Conservation (phyloP, 768 basidiomycete species). For the Termitomyces bulborhizus region DNA sequence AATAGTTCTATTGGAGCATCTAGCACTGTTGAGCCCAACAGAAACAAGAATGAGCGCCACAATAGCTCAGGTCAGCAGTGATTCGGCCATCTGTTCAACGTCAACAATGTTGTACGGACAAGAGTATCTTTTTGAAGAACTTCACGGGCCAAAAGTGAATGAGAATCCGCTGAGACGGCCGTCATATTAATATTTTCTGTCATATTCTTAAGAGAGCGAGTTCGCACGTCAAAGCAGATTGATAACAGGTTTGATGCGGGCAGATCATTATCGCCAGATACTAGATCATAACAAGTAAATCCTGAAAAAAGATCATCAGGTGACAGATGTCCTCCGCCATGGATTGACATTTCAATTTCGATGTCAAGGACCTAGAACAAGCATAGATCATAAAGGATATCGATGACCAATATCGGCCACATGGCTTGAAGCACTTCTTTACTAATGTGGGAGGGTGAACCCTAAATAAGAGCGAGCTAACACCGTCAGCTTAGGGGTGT, state of each 20-base stretch:
- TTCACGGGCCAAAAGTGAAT: neutral
- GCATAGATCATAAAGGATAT: neutral
- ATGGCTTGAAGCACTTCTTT: neutral
- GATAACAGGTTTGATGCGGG: neutral
- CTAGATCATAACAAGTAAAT: neutral
- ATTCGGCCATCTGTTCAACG: neutral
- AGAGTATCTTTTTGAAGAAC: neutral
- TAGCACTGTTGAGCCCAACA: neutral
- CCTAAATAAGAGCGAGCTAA: neutral
- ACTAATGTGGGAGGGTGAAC: neutral
- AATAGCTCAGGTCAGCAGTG: neutral
- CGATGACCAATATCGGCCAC: neutral
- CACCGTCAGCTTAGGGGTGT: neutral
- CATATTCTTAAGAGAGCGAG: neutral
- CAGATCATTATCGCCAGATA: neutral
- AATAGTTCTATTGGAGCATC: too few species aligned
- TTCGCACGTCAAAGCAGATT: neutral
- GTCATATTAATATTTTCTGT: neutral
- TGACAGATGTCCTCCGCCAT: too few species aligned
- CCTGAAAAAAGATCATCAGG: neutral
- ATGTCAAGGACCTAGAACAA: neutral
- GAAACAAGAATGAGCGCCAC: neutral
- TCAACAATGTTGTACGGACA: neutral
- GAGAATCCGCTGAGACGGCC: neutral
- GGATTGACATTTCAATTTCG: neutral